Evolutionary conservation across 805 yeast species (phyloP), one percentile per base, ranked within the genome.

Genomic region (Nadsonia fulvescens): DNA sequence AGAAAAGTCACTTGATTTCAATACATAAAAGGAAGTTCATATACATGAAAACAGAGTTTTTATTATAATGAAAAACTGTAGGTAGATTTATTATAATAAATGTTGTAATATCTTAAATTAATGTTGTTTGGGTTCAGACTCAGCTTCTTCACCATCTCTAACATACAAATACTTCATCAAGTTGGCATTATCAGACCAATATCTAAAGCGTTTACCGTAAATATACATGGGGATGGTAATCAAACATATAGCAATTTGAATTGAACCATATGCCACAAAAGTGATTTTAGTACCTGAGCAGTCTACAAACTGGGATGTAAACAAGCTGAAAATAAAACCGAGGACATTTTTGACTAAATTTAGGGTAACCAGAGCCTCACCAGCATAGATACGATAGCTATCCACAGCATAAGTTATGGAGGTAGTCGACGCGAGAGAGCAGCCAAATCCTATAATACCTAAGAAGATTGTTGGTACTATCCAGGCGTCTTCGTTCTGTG

Each of bases 381-480:
- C 56, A 0, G 76, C 72, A 49, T 56, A 65, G 52, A 57, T 51
- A 31, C 58, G 58, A 42, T 68, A 66, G 8, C 62, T 55, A 40
- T 68, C 75, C 13, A 68, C 68, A 3, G 66, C 55, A 39, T 58
- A 66, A 2, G 75, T 66, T 32, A 67, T 67, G 15, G 70, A 66
- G 1, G 70, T 63, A 5, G 75, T 68, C 14, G 71, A 63, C 2
- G 70, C 70, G 36, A 69, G 49, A 2, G 70, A 61, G 32, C 70
- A 61, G 5, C 75, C 76, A 44, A 67, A 69, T 11, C 70, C 61
- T 17, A 66, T 47, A 22, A 66, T 46, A 1, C 69, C 72, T 36
- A 67, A 54, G 39, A 68, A 64, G 0, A 68, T 40, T 2, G 69
- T 56, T 2, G 74, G 74, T 1, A 62, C 74, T 27, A 63, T 50